These are phyloP conservation scores for Trichoderma aggressivum DNA, from an alignment of 2,329 filamentous ascomycete genomes.

Conservation along the genomic window DNA sequence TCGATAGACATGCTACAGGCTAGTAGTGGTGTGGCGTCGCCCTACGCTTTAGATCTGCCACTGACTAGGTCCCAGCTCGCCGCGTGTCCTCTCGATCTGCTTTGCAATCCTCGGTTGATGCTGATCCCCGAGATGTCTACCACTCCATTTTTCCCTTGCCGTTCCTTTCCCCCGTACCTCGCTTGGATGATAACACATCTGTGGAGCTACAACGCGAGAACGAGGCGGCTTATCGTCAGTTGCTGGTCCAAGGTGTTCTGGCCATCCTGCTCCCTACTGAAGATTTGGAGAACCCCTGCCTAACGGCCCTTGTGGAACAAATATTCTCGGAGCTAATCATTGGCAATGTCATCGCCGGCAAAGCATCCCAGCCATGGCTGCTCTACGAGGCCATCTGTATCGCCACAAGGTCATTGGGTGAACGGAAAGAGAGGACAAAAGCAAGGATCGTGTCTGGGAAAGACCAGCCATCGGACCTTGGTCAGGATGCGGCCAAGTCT, in stretches of 20 bases:
- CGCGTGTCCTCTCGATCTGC: conserved; percentile 61
- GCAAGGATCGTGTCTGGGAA: conserved; percentile 20
- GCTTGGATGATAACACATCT: conserved; percentile 47
- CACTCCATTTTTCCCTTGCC: conserved; percentile 81
- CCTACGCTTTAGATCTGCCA: conserved; percentile 8
- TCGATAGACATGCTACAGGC: conserved; percentile 81
- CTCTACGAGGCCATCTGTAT: conserved; percentile 82
- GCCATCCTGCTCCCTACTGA: conserved; percentile 86
- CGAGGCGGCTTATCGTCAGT: conserved; percentile 79
- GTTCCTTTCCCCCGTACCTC: conserved; percentile 73
- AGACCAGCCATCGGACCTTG: conserved; percentile 5
- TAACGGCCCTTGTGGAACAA: conserved; percentile 79
- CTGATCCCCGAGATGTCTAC: conserved; percentile 68
- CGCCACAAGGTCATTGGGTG: conserved; percentile 45
- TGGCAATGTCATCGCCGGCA: conserved; percentile 75
- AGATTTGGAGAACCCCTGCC: conserved; percentile 81
- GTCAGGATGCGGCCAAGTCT: conserved; percentile 18
- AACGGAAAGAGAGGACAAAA: conserved; percentile 28
- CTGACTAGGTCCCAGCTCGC: conserved; percentile 56
- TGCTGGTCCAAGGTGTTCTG: conserved; percentile 79
- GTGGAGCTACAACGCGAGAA: conserved; percentile 65
- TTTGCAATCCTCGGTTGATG: conserved; percentile 56
- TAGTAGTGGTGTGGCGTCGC: conserved; percentile 13
- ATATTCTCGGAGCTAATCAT: conserved; percentile 88
- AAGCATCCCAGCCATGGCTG: conserved; percentile 82